phyloP scores from a whole-genome alignment of 2,329 filamentous ascomycete genomes.

The Ceratocystis lukuohia region DNA sequence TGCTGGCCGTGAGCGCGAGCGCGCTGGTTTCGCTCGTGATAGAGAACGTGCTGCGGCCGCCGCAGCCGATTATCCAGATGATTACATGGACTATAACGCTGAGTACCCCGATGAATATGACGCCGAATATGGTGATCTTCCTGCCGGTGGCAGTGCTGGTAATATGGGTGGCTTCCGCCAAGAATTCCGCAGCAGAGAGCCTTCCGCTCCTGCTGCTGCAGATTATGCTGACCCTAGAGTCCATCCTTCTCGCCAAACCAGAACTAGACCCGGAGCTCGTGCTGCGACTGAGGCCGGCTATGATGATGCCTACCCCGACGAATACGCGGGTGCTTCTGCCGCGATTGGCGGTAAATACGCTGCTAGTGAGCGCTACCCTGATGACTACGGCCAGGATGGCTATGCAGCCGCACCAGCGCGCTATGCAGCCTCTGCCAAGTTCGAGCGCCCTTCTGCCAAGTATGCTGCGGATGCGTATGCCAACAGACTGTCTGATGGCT shows the following conservation, averaged over 20 bases:
- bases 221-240: conserved; percentile 16
- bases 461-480: conserved; percentile 12
- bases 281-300: conserved; percentile 13
- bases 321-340: conserved; percentile 8
- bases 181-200: conserved; percentile 11
- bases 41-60: conserved; percentile 14
- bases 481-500: conserved; percentile 3
- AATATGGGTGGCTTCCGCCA: conserved; percentile 16
- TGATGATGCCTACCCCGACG: conserved; percentile 12
- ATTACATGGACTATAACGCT: conserved; percentile 15
- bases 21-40: conserved; percentile 4
- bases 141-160: conserved; percentile 14
- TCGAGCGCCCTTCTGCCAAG: conserved; percentile 11
- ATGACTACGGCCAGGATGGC: conserved; percentile 8
- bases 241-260: conserved; percentile 6
- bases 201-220: conserved; percentile 13
- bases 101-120: conserved; percentile 15
- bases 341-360: conserved; percentile 4
- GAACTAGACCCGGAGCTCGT: background rate
- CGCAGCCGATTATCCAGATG: conserved; percentile 10
- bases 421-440: conserved; percentile 14
- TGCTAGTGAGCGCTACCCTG: background rate
- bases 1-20: conserved; percentile 1
- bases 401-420: conserved; percentile 5
- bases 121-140: conserved; percentile 14